Percentiles rank a stretch among this genome's conserved stretches.
phyloP scores from a whole-genome alignment of 1,139 yeast genomes.

The Pneumocystis murina region DNA sequence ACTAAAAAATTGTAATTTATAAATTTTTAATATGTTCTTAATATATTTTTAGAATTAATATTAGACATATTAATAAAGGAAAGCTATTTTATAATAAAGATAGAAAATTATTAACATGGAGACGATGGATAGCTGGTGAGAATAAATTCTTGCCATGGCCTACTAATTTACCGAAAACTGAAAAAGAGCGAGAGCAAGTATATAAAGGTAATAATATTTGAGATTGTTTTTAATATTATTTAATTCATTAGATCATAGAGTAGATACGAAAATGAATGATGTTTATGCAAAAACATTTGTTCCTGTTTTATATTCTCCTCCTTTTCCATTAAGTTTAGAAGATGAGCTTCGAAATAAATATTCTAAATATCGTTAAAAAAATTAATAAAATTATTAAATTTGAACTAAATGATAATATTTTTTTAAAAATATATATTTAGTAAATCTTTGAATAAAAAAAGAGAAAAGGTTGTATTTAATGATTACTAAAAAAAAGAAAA shows the following conservation, averaged over 20 bases:
- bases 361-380: neutral
- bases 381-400: no score
- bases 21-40: neutral
- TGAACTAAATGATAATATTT: no score
- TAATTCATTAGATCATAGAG: conserved; percentile 11
- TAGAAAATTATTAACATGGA: conserved; percentile 9
- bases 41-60: conserved; percentile 4
- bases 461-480: no score
- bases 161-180: conserved; percentile 1
- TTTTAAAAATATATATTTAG: no score
- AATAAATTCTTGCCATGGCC: conserved; percentile 12
- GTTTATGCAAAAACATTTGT: conserved; percentile 12
- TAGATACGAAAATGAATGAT: conserved; percentile 15
- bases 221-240: neutral
- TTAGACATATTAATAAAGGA: conserved; percentile 9
- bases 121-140: conserved; percentile 11
- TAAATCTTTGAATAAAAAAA: no score
- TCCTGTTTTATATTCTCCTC: conserved; percentile 17
- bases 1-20: neutral
- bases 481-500: no score
- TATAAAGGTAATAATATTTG: conserved; percentile 3
- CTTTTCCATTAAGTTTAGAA: conserved; percentile 19
- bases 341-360: conserved; percentile 18
- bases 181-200: conserved; percentile 5
- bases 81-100: conserved; percentile 9